Base-by-base conservation (phyloP, 495 filamentous ascomycete genomes). In the Glarea lozoyensis region DNA sequence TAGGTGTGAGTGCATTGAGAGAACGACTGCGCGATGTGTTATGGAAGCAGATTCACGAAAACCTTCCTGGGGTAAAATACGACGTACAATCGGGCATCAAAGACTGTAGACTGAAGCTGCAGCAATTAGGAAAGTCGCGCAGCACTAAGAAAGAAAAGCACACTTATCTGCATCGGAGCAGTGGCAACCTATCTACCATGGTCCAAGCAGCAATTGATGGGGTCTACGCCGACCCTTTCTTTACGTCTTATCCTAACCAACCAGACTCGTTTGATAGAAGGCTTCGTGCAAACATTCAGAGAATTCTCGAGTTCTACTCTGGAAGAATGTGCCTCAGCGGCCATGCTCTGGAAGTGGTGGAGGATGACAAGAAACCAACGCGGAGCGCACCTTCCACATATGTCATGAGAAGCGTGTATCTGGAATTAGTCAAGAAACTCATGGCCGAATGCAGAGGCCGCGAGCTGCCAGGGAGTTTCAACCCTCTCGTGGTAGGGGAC, bases 201-300 rank as follows among this genome's bases (percentile, higher is more conserved):
- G n/a, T n/a, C n/a, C n/a, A n/a, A n/a, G n/a, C n/a, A n/a, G n/a
- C n/a, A n/a, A n/a, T n/a, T n/a, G n/a, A n/a, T n/a, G n/a, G n/a
- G n/a, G n/a, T n/a, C n/a, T n/a, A n/a, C n/a, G n/a, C n/a, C n/a
- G n/a, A n/a, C n/a, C n/a, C n/a, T n/a, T n/a, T n/a, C n/a, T n/a
- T n/a, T n/a, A n/a, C n/a, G n/a, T n/a, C n/a, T n/a, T n/a, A 67
- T 44, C 63, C 62, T 4, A 50, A 62, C 24, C 52, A 60, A 0
- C 27, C 56, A 1, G 22, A 42, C 18, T 69, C 64, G 10, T 64
- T 65, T 37, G 31, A 60, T 24, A 72, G 75, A 43, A 72, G 76
- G 9, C 59, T 86, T 6, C 70, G 83, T 9, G 79, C 82, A 0
- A 56, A 74, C 0, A 58, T 83, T 16, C 75, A 81, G 27, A 68